phyloP scores from a whole-genome alignment of 306 rosid species.

The Vigna hirtella region DNA sequence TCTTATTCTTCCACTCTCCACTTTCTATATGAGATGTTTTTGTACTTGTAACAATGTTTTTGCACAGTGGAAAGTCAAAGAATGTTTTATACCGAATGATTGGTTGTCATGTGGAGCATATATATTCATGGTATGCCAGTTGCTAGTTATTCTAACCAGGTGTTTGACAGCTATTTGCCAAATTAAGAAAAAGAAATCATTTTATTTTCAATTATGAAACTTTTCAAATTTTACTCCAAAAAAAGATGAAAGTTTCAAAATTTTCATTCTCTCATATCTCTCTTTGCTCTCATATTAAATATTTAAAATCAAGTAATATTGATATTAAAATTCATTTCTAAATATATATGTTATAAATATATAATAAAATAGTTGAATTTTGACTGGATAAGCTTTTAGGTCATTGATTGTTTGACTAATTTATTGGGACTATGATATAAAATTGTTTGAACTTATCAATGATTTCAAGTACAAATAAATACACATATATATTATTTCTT shows the following conservation, averaged over 20 bases:
- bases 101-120: neutral
- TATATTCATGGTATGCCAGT: neutral
- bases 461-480: too few species aligned
- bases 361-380: neutral
- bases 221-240: too few species aligned
- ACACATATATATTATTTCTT: too few species aligned
- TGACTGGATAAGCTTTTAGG: neutral
- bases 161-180: conserved; percentile 18
- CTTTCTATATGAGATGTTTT: too few species aligned
- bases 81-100: neutral
- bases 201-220: neutral
- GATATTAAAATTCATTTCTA: too few species aligned
- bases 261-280: too few species aligned
- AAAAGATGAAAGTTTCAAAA: too few species aligned
- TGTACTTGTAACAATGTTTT: neutral
- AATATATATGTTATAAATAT: too few species aligned
- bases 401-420: neutral
- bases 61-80: neutral
- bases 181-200: neutral
- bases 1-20: too few species aligned
- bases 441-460: too few species aligned
- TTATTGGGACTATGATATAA: neutral
- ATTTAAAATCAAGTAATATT: too few species aligned
- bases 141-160: neutral
- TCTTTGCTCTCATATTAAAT: too few species aligned